phyloP scores from a whole-genome alignment of 2,329 filamentous ascomycete species.

The Fusarium liriodendri region DNA sequence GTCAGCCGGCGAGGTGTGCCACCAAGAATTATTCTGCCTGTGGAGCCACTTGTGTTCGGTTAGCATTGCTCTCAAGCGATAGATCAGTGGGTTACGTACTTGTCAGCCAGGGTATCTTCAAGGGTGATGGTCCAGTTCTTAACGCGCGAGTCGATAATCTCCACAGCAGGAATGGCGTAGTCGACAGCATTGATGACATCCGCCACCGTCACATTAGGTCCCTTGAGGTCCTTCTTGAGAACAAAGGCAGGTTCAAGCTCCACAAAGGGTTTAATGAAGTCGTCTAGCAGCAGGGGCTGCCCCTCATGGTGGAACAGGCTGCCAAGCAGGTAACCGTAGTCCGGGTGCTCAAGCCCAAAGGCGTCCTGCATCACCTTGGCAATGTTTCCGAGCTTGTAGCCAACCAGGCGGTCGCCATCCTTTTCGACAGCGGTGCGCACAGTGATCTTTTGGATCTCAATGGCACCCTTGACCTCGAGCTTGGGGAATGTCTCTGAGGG shows the following conservation, averaged over 20 bases:
- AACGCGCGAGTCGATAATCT: constrained; percentile 45
- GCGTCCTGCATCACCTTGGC: constrained; percentile 47
- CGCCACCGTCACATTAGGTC: constrained; percentile 42
- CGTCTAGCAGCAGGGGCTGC: constrained; percentile 26
- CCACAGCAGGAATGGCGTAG: constrained; percentile 44
- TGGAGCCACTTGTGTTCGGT: constrained; percentile 21
- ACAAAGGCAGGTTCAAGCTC: constrained; percentile 45
- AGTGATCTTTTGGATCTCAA: constrained; percentile 38
- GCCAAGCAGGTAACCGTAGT: constrained; percentile 43
- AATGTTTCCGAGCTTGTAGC: constrained; percentile 46
- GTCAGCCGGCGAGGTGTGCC: constrained; percentile 38
- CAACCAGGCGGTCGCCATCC: constrained; percentile 39
- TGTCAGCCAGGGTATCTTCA: constrained; percentile 43
- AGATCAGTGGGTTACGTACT: constrained; percentile 11
- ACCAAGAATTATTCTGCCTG: constrained; percentile 41
- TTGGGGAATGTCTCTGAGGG: constrained; percentile 34
- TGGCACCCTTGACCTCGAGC: constrained; percentile 36
- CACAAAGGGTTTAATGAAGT: constrained; percentile 43
- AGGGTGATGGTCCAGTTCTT: constrained; percentile 42
- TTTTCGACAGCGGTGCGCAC: constrained; percentile 33
- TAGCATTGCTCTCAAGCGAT: neutral
- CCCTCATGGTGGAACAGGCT: constrained; percentile 43
- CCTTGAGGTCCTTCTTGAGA: constrained; percentile 37
- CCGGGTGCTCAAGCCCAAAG: constrained; percentile 44
- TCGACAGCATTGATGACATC: constrained; percentile 45